Conservation (phyloP, 2,329 filamentous ascomycete genomes). For the Phyllosticta capitalensis region DNA sequence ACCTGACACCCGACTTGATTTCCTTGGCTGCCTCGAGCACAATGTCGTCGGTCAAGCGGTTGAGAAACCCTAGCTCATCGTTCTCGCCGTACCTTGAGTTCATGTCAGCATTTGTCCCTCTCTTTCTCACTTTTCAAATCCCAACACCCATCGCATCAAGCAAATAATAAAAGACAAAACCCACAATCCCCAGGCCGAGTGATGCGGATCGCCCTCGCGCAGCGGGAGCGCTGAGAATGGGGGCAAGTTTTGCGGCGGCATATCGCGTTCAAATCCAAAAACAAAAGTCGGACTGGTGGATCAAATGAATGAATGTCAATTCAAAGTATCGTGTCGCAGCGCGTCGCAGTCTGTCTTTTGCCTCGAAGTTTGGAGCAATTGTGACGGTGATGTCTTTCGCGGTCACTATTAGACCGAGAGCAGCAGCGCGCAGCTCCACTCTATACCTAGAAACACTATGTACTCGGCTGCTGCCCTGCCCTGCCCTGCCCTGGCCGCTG, state of each 20-base stretch:
- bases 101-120: background rate
- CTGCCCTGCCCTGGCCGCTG: too few relatives aligned
- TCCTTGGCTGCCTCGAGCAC: constrained; percentile 42
- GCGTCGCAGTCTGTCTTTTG: too few relatives aligned
- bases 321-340: too few relatives aligned
- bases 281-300: too few relatives aligned
- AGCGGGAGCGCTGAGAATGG: constrained; percentile 40
- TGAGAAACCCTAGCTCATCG: constrained; percentile 52
- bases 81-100: constrained; percentile 41
- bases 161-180: background rate
- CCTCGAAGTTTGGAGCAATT: too few relatives aligned
- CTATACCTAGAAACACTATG: too few relatives aligned
- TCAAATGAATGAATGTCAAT: too few relatives aligned
- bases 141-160: background rate
- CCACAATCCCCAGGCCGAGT: constrained; percentile 30
- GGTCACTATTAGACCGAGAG: too few relatives aligned
- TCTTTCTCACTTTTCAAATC: background rate
- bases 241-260: background rate
- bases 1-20: constrained; percentile 47
- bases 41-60: constrained; percentile 47
- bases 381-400: too few relatives aligned
- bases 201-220: constrained; percentile 37
- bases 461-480: too few relatives aligned
- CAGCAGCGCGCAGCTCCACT: too few relatives aligned
- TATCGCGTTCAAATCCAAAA: too few relatives aligned